These are phyloP conservation scores for Rhodofomes roseus DNA, from an alignment of 1,284 basidiomycete genomes.

Conservation along the genomic window DNA sequence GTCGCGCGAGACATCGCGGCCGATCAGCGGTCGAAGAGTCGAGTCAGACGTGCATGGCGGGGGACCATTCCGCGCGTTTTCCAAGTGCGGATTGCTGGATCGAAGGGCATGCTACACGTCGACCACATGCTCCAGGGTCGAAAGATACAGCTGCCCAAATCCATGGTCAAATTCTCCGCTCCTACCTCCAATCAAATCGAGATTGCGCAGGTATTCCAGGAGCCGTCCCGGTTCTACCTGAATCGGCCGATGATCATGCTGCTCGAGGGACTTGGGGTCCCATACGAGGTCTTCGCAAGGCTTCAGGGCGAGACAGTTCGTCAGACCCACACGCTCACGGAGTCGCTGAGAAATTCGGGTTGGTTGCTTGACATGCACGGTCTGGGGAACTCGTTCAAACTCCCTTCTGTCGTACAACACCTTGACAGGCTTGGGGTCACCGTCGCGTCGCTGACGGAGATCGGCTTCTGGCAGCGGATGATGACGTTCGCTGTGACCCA, in stretches of 20 bases:
- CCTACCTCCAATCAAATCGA: constrained; percentile 57
- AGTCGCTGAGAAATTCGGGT: constrained; percentile 41
- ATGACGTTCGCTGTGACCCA: constrained; percentile 53
- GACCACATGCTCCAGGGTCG: constrained; percentile 52
- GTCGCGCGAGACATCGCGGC: constrained; percentile 50
- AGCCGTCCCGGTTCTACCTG: constrained; percentile 53
- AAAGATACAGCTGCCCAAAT: constrained; percentile 59
- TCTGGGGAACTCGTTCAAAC: constrained; percentile 37
- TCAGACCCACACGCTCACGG: constrained; percentile 39
- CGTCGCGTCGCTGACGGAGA: constrained; percentile 22
- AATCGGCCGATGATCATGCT: constrained; percentile 71
- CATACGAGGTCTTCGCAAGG: constrained; percentile 46
- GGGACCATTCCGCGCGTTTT: constrained; percentile 43
- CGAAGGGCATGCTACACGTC: constrained; percentile 68
- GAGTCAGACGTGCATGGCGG: constrained; percentile 34
- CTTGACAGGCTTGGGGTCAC: constrained; percentile 31
- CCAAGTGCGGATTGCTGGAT: constrained; percentile 59
- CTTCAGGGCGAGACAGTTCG: constrained; percentile 52
- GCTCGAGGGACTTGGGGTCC: constrained; percentile 53
- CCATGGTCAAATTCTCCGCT: constrained; percentile 74
- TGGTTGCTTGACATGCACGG: constrained; percentile 42
- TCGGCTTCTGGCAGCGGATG: constrained; percentile 51
- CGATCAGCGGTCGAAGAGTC: constrained; percentile 32
- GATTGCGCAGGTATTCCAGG: constrained; percentile 60
- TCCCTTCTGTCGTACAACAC: constrained; percentile 35